A percentile compares a stretch with the other conserved stretches of the same genome.
Conservation (phyloP, 768 basidiomycete species). For the Crucibulum laeve region DNA sequence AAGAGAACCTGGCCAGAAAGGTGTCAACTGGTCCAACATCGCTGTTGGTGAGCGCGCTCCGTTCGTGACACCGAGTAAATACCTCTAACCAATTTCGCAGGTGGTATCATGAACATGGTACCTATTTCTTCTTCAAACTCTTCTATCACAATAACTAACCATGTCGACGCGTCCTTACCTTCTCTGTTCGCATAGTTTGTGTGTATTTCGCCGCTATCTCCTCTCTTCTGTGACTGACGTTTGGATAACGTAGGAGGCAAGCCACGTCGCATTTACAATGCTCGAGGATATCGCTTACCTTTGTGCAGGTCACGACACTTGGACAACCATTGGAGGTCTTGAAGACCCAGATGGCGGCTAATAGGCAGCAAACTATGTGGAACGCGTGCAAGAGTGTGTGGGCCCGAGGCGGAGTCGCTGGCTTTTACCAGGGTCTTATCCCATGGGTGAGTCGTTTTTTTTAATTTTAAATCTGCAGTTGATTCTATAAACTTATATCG, state of each 20-base stretch:
- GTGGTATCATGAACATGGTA: slow-evolving; percentile 99
- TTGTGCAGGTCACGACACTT: slow-evolving; percentile 83
- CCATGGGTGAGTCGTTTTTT: slow-evolving; percentile 72
- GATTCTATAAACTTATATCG: neutral
- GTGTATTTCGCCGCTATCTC: slow-evolving; percentile 20
- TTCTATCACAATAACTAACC: slow-evolving; percentile 6
- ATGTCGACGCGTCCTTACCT: neutral
- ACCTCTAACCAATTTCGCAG: slow-evolving; percentile 35
- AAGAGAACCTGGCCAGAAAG: slow-evolving; percentile 87
- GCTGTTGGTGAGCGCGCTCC: slow-evolving; percentile 70
- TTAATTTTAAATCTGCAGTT: slow-evolving; percentile 1
- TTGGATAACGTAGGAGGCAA: slow-evolving; percentile 58
- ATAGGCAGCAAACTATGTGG: slow-evolving; percentile 86
- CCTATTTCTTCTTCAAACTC: slow-evolving; percentile 12
- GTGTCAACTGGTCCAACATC: slow-evolving; percentile 92
- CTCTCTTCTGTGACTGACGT: slow-evolving; percentile 10
- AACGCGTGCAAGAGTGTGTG: slow-evolving; percentile 85
- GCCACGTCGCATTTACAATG: slow-evolving; percentile 20
- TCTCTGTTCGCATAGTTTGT: slow-evolving; percentile 40
- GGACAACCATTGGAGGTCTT: slow-evolving; percentile 98
- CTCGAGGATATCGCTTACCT: neutral
- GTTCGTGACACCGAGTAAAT: slow-evolving; percentile 13
- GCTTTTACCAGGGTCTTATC: slow-evolving; percentile 97
- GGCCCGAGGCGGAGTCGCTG: slow-evolving; percentile 83
- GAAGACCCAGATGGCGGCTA: slow-evolving; percentile 99